Evolutionary conservation across 768 basidiomycete species (phyloP).

Genomic region (Tremella fuciformis): DNA sequence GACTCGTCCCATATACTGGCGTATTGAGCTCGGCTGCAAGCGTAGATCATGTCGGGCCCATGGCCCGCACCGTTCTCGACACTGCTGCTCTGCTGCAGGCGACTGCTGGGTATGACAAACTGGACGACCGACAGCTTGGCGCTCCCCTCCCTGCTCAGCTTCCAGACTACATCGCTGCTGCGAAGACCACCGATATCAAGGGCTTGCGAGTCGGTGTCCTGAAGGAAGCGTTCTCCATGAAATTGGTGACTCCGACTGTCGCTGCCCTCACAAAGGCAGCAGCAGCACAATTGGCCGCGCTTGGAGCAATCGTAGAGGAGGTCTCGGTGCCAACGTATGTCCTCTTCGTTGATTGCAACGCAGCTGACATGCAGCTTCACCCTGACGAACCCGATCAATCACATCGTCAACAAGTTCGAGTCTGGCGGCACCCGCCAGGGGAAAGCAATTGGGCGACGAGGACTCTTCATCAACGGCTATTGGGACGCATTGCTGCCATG

Average conservation of each 20-base stretch:
- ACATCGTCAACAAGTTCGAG: slow-evolving; percentile 30
- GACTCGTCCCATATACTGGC: slow-evolving; percentile 57
- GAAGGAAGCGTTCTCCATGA: slow-evolving; percentile 53
- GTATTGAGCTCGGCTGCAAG: slow-evolving; percentile 54
- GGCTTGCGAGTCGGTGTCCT: slow-evolving; percentile 55
- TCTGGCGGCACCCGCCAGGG: slow-evolving; percentile 32
- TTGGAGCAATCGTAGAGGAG: slow-evolving; percentile 55
- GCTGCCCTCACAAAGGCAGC: slow-evolving; percentile 51
- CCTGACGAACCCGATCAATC: slow-evolving; percentile 14
- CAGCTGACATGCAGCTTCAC: slow-evolving; percentile 12
- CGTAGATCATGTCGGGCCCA: slow-evolving; percentile 55
- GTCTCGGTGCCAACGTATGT: slow-evolving; percentile 55
- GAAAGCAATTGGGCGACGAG: slow-evolving; percentile 43
- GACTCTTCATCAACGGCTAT: slow-evolving; percentile 52
- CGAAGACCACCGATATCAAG: slow-evolving; percentile 37
- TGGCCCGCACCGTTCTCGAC: slow-evolving; percentile 52
- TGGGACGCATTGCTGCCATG: slow-evolving; percentile 49
- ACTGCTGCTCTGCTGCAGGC: slow-evolving; percentile 55
- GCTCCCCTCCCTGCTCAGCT: slow-evolving; percentile 51
- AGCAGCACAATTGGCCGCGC: slow-evolving; percentile 49
- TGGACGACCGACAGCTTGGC: slow-evolving; percentile 55
- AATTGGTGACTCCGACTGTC: slow-evolving; percentile 52
- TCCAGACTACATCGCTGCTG: slow-evolving; percentile 49
- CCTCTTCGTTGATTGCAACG: slow-evolving; percentile 1
- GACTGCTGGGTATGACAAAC: slow-evolving; percentile 56